Evolutionary conservation across 1,284 basidiomycete species (phyloP), one percentile per base, ranked within the genome.

Genomic region (Gymnopus androsaceus): DNA sequence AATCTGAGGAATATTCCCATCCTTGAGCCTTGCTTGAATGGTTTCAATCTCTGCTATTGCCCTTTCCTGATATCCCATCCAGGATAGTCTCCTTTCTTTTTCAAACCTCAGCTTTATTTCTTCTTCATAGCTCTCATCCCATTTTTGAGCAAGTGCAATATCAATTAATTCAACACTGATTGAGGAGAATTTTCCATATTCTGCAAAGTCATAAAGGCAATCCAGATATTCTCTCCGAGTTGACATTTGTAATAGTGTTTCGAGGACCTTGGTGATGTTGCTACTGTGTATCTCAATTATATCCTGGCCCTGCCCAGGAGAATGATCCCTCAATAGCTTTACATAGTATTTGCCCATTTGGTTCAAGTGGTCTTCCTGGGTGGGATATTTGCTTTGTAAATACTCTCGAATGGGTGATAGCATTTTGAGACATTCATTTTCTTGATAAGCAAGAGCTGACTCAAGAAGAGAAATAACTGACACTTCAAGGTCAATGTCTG

Each of bases 1-100:
- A 7, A 48, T 36, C 34, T 57, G 34, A 34, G 31, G 21, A 27
- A 45, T 41, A 46, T 53, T 48, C 7, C 31, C 40, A 37, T 57
- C 50, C 28, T 19, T 15, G 6, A 27, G 28, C 27, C 23, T 49
- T 23, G 34, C 27, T 27, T 46, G 40, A 21, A 21, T 11, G 11
- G n/a, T 36, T 27, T 33, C 34, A n/a, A 34, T 49, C 21, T 31
- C n/a, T 14, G 17, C 15, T 11, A 14, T 36, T 19, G 31, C 31
- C 17, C n/a, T 7, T 11, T 19, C 17, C 4, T 36, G 17, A 6
- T 21, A n/a, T 33, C 21, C 6, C 12, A 50, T 19, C 15, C n/a
- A 15, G 4, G 21, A 9, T 17, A 41, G 42, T 30, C 33, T 53
- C 17, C 12, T 37, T 19, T 38, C 28, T 14, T 17, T 38, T 9